Percentiles rank a stretch among this genome's conserved stretches.
These are phyloP conservation scores for Talaromyces funiculosus DNA, from an alignment of 2,329 filamentous ascomycete species.

Conservation along the genomic window DNA sequence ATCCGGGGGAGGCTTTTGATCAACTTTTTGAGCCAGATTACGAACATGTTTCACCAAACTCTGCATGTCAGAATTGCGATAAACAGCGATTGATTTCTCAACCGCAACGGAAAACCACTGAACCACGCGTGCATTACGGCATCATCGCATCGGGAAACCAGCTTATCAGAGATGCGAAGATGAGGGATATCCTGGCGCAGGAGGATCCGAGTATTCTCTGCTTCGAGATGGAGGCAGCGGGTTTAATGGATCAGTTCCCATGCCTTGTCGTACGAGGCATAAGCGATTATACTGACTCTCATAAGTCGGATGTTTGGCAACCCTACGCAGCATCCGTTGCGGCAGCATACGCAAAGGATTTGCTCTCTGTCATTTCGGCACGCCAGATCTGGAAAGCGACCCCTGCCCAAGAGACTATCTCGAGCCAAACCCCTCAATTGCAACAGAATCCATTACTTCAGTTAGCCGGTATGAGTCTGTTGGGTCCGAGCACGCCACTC, in stretches of 20 bases:
- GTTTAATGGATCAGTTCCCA: slow-evolving; percentile 12
- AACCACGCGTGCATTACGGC: slow-evolving; percentile 17
- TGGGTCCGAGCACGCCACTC: not conserved
- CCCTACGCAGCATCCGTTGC: slow-evolving; percentile 14
- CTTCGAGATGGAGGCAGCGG: slow-evolving; percentile 14
- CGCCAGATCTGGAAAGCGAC: slow-evolving; percentile 6
- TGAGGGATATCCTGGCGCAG: slow-evolving; percentile 13
- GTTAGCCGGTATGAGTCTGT: not conserved
- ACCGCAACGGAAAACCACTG: not conserved
- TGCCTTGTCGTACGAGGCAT: slow-evolving; percentile 16
- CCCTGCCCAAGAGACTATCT: not conserved
- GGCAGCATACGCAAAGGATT: slow-evolving; percentile 11
- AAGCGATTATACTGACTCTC: slow-evolving; percentile 16
- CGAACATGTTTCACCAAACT: not conserved
- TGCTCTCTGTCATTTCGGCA: slow-evolving; percentile 3
- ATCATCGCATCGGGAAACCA: slow-evolving; percentile 18
- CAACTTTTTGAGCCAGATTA: slow-evolving; percentile 4
- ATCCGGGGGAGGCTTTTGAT: not conserved
- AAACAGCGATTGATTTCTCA: not conserved
- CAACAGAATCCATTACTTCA: slow-evolving; percentile 3
- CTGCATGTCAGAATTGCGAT: slow-evolving; percentile 2
- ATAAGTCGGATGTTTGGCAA: slow-evolving; percentile 16
- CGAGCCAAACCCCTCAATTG: not conserved
- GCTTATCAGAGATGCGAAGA: slow-evolving; percentile 16
- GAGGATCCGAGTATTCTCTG: slow-evolving; percentile 14